Evolutionary conservation across 179 eudicot species (phyloP).

Genomic region (Patellifolia procumbens): DNA sequence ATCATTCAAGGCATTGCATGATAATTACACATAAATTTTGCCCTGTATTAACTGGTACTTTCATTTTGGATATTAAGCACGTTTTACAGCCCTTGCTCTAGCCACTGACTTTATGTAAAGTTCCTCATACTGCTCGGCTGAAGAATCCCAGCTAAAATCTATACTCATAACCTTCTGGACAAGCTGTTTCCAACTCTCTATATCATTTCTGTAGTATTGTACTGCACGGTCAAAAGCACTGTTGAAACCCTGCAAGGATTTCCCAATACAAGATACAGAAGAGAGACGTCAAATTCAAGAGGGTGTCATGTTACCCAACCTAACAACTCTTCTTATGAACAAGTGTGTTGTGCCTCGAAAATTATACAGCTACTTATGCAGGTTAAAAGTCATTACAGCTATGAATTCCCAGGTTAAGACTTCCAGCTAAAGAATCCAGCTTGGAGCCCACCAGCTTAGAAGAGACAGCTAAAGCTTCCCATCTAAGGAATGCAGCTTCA

Average conservation of each 20-base stretch:
- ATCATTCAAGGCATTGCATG: not conserved
- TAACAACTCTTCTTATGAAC: not conserved
- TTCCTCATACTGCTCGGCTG: constrained; percentile 77
- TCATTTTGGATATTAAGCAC: not conserved
- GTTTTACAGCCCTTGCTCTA: constrained; percentile 61
- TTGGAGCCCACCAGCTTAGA: no score
- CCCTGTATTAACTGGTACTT: constrained; percentile 1
- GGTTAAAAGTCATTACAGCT: no score
- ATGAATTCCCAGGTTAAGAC: no score
- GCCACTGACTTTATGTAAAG: constrained; percentile 66
- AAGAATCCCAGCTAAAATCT: constrained; percentile 91
- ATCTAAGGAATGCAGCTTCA: no score
- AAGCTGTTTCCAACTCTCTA: constrained; percentile 68
- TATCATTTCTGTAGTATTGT: constrained; percentile 44
- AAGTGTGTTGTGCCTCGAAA: no score
- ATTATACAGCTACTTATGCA: no score
- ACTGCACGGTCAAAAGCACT: constrained; percentile 84
- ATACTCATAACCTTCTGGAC: constrained; percentile 78
- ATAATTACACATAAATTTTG: not conserved
- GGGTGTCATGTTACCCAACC: not conserved
- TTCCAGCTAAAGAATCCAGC: no score
- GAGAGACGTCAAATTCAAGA: not conserved
- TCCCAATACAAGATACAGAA: not conserved
- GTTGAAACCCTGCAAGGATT: no score
- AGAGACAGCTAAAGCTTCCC: no score